Conservation (phyloP, 169 alveolate species). For the Amoebophrya sp. region DNA sequence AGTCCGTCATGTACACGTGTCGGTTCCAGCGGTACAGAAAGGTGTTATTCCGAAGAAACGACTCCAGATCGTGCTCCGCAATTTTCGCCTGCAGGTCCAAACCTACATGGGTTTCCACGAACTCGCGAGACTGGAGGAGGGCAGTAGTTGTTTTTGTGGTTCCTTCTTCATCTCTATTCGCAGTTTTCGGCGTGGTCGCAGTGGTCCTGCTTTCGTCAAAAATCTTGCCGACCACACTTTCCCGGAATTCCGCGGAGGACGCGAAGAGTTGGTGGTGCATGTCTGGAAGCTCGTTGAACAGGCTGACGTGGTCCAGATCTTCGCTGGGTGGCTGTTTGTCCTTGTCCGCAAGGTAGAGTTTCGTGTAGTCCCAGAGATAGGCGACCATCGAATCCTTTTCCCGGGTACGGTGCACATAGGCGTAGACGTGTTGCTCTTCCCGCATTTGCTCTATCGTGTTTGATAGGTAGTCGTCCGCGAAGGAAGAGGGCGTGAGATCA, state of each 20-base stretch:
- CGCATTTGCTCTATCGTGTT: background rate
- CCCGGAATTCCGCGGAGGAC: too few species aligned
- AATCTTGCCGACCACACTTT: too few species aligned
- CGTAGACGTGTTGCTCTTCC: background rate
- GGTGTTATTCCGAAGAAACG: background rate
- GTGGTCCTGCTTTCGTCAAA: background rate
- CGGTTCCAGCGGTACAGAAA: background rate
- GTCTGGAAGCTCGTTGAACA: constrained; percentile 8
- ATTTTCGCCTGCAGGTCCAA: background rate
- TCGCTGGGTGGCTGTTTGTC: background rate
- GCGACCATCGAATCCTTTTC: background rate
- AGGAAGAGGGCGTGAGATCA: too few species aligned
- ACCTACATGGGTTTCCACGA: background rate
- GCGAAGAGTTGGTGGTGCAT: too few species aligned
- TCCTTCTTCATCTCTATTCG: background rate
- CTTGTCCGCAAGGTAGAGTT: background rate
- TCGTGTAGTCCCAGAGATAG: constrained; percentile 7
- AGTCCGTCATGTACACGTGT: constrained; percentile 17
- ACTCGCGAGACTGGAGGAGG: background rate
- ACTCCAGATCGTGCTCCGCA: background rate
- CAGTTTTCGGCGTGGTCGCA: background rate
- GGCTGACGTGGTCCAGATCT: background rate
- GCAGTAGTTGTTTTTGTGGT: background rate
- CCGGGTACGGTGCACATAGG: background rate
- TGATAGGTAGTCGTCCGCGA: background rate